phyloP scores from a whole-genome alignment of 2,329 filamentous ascomycete genomes.

The Tricladium varicosporioides region DNA sequence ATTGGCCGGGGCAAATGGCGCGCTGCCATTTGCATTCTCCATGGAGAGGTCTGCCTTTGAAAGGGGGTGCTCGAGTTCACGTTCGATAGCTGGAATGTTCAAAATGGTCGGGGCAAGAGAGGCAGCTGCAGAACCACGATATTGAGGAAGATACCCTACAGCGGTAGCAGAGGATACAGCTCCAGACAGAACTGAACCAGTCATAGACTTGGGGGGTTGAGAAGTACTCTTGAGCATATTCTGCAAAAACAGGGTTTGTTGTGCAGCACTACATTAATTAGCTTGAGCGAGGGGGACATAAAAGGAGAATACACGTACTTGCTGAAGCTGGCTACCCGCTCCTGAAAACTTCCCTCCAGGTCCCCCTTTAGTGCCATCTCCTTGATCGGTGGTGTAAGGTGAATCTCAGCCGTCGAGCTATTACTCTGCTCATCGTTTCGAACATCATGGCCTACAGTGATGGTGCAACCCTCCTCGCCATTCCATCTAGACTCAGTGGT shows the following conservation, averaged over 20 bases:
- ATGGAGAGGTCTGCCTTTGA: conserved; percentile 10
- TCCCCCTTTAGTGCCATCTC: conserved; percentile 12
- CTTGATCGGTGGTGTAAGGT: conserved; percentile 17
- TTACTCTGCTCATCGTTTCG: conserved; percentile 11
- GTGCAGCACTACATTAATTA: conserved; percentile 19
- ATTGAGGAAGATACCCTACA: conserved; percentile 34
- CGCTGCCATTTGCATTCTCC: neutral
- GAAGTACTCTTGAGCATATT: conserved; percentile 31
- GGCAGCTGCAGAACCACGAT: conserved; percentile 32
- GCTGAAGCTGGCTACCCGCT: conserved; percentile 26
- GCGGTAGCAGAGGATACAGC: conserved; percentile 32
- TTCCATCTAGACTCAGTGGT: neutral
- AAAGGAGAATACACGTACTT: conserved; percentile 20
- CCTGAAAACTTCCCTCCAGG: conserved; percentile 18
- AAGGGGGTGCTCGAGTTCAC: conserved; percentile 7
- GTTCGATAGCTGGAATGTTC: conserved; percentile 9
- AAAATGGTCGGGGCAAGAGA: conserved; percentile 31
- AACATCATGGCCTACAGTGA: conserved; percentile 1
- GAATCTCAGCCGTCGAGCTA: conserved; percentile 23
- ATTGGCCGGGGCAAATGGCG: conserved; percentile 3
- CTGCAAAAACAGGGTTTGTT: conserved; percentile 32
- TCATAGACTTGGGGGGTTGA: conserved; percentile 19
- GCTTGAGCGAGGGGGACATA: neutral
- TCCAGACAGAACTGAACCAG: conserved; percentile 30
- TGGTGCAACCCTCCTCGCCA: conserved; percentile 1